Evolutionary conservation across 164 flowering plant species (phyloP).

Genomic region (Platanus orientalis): DNA sequence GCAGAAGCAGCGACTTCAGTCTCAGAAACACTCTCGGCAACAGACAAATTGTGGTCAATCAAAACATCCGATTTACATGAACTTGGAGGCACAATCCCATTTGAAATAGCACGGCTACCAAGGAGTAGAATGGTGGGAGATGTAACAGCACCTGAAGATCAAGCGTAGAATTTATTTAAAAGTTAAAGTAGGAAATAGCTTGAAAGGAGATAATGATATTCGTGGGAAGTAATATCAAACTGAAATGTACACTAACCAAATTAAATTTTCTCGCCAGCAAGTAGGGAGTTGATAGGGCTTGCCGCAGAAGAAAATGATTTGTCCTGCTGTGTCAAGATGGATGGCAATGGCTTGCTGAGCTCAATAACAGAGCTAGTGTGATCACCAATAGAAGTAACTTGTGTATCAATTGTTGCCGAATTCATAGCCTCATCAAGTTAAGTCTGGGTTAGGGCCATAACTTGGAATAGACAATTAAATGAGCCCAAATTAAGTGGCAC

Average conservation of each 20-base stretch:
- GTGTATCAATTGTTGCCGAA: slow-evolving; percentile 52
- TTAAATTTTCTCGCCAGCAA: slow-evolving; percentile 96
- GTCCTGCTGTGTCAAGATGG: slow-evolving; percentile 60
- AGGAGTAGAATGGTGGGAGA: slow-evolving; percentile 79
- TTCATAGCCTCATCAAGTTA: slow-evolving; percentile 95
- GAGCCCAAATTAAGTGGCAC: not conserved
- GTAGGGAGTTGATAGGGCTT: slow-evolving; percentile 78
- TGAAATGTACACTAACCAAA: slow-evolving; percentile 54
- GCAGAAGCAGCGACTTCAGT: slow-evolving; percentile 96
- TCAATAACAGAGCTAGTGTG: slow-evolving; percentile 32
- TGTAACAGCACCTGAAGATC: slow-evolving; percentile 81
- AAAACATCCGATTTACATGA: slow-evolving; percentile 44
- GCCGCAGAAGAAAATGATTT: slow-evolving; percentile 53
- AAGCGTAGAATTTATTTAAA: not conserved
- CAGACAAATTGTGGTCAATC: slow-evolving; percentile 40
- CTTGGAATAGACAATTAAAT: slow-evolving; percentile 38
- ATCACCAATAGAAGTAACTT: slow-evolving; percentile 46
- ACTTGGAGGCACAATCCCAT: slow-evolving; percentile 58
- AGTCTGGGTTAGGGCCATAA: slow-evolving; percentile 74
- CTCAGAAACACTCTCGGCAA: slow-evolving; percentile 49
- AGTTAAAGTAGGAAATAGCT: not conserved
- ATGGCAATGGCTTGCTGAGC: slow-evolving; percentile 48
- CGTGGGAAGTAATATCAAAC: not conserved
- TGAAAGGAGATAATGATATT: not conserved
- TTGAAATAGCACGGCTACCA: slow-evolving; percentile 47